A percentile compares a stretch with the other conserved stretches of the same genome.
Conservation (phyloP, 2,329 filamentous ascomycete species). For the Clonostachys byssicola region DNA sequence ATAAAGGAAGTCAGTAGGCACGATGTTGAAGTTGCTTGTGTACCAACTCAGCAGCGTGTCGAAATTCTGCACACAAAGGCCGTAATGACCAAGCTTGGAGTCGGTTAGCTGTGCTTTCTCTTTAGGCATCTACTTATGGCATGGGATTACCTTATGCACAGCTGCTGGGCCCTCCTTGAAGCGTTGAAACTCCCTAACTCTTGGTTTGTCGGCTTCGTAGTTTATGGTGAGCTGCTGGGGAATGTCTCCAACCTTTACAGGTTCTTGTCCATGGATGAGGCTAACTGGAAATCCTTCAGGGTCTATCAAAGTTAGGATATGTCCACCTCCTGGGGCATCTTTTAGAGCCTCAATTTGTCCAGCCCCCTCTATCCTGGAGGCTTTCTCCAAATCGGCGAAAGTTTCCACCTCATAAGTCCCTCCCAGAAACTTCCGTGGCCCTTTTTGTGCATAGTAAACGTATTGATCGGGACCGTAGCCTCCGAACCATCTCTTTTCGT, state of each 20-base stretch:
- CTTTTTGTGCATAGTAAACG: too few species aligned
- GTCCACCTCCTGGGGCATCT: background rate
- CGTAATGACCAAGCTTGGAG: background rate
- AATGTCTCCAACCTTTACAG: background rate
- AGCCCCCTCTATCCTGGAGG: too few species aligned
- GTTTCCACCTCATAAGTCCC: too few species aligned
- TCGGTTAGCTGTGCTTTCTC: background rate
- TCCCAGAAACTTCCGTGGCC: too few species aligned
- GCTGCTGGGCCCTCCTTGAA: background rate
- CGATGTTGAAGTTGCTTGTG: background rate
- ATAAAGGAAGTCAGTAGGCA: background rate
- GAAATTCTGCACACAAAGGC: background rate
- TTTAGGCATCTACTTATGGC: too few species aligned
- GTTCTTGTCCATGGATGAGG: background rate
- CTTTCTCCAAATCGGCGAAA: too few species aligned
- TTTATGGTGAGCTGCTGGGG: background rate
- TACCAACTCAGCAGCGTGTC: background rate
- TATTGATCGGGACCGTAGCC: too few species aligned
- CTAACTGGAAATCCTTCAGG: background rate
- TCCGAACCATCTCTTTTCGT: too few species aligned
- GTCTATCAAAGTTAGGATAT: background rate
- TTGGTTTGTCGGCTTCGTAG: background rate
- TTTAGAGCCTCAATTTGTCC: too few species aligned
- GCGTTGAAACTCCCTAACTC: background rate
- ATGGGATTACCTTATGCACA: too few species aligned